Evolutionary conservation across 768 basidiomycete genomes (phyloP).

Genomic region (Boletus huronensis): DNA sequence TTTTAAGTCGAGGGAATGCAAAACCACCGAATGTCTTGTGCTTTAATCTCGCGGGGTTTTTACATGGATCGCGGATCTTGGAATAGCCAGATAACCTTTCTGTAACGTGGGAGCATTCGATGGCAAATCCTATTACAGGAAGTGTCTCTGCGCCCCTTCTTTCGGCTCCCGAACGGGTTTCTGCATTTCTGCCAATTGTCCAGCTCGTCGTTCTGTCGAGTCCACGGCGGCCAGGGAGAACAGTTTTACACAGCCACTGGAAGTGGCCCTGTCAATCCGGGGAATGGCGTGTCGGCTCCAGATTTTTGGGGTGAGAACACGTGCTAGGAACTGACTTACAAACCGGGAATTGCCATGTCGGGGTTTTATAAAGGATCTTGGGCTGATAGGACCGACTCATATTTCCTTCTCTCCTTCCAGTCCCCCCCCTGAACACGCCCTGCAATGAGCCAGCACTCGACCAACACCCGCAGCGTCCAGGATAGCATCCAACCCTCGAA

Average conservation of each 20-base stretch:
- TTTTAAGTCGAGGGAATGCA: not conserved
- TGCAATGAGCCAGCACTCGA: conserved; percentile 17
- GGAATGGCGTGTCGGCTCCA: conserved; percentile 2
- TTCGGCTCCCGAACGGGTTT: not conserved
- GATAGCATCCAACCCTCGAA: conserved; percentile 49
- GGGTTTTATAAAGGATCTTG: conserved; percentile 23
- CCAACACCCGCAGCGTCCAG: conserved; percentile 6
- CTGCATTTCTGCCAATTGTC: too few relatives aligned
- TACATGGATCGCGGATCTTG: conserved; percentile 18
- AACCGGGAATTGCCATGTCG: conserved; percentile 27
- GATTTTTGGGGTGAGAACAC: conserved; percentile 10
- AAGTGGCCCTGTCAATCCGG: conserved; percentile 6
- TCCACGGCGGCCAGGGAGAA: not conserved
- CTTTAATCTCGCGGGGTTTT: conserved; percentile 4
- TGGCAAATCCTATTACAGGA: not conserved
- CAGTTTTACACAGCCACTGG: not conserved
- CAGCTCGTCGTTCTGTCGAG: not conserved
- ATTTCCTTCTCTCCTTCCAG: not conserved
- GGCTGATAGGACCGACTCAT: not conserved
- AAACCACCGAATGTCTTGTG: not conserved
- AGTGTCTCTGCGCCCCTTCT: conserved; percentile 13
- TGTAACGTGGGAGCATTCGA: conserved; percentile 1
- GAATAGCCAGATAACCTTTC: conserved; percentile 21
- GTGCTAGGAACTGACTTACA: conserved; percentile 16
- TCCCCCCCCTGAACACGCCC: conserved; percentile 2